Conservation (phyloP, 2,329 filamentous ascomycete species). For the Penicillium janthinellum region DNA sequence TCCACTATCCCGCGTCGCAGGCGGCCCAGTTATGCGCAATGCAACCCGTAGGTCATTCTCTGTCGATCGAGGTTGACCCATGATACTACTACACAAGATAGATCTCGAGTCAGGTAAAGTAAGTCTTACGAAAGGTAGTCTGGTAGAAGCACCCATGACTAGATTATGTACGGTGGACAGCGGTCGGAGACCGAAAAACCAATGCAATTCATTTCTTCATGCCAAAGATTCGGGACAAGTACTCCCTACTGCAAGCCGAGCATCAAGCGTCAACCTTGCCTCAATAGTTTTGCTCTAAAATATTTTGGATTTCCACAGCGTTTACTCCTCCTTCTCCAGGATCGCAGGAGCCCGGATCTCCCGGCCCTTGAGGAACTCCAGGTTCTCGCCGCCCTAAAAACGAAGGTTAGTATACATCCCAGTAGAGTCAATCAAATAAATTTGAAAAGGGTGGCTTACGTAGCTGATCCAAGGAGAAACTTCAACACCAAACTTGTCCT, state of each 20-base stretch:
- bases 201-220: conserved; percentile 28
- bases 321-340: conserved; percentile 60
- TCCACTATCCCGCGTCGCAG: neutral
- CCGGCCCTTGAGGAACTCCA: conserved; percentile 61
- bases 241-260: neutral
- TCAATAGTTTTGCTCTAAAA: neutral
- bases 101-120: no score
- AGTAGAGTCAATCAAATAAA: neutral
- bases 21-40: conserved; percentile 10
- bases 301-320: neutral
- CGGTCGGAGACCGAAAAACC: neutral
- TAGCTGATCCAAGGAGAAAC: conserved; percentile 94
- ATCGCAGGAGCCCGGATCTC: conserved; percentile 66
- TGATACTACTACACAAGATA: neutral
- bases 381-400: conserved; percentile 61
- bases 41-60: conserved; percentile 12
- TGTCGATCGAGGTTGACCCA: neutral
- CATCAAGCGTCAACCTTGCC: neutral
- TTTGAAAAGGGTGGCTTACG: conserved; percentile 61
- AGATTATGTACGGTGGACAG: neutral
- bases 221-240: conserved; percentile 12
- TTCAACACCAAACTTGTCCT: conserved; percentile 70
- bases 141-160: neutral
- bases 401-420: conserved; percentile 6
- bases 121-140: no score